Conservation (phyloP, 106 monocot genomes). For the Dactylorhiza incarnata region DNA sequence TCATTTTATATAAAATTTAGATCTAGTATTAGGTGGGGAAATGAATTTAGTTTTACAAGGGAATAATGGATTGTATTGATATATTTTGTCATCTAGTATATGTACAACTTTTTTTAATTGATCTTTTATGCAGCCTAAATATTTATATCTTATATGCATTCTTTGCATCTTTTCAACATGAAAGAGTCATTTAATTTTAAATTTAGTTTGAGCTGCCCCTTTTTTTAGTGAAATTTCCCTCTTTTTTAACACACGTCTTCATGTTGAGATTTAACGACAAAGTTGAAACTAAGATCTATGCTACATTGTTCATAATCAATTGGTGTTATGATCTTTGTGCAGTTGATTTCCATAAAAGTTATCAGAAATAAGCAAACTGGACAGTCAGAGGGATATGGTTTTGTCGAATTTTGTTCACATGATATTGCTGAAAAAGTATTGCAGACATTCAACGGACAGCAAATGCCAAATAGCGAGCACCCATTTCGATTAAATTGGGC, state of each 20-base stretch:
- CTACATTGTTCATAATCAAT: not conserved
- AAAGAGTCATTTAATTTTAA: not conserved
- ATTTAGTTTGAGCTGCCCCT: not conserved
- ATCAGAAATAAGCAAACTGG: slow-evolving; percentile 73
- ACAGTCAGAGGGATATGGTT: slow-evolving; percentile 75
- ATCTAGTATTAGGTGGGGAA: not conserved
- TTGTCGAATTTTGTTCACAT: slow-evolving; percentile 67
- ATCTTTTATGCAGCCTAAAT: not conserved
- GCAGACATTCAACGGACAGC: slow-evolving; percentile 36
- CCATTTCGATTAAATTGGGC: slow-evolving; percentile 76
- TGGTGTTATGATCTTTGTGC: slow-evolving; percentile 2
- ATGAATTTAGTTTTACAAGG: not conserved
- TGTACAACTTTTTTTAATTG: not conserved
- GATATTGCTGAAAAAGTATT: slow-evolving; percentile 56
- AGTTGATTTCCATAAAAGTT: slow-evolving; percentile 56
- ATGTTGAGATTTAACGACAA: not conserved
- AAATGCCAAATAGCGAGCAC: slow-evolving; percentile 66
- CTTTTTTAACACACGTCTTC: not conserved
- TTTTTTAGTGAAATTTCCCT: not conserved
- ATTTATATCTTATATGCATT: not conserved
- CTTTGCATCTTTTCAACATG: not conserved
- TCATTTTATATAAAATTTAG: not conserved
- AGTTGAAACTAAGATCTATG: not conserved
- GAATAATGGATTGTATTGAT: not conserved
- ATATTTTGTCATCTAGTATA: not conserved